Percentiles rank a stretch among this genome's conserved stretches.
Evolutionary conservation across 768 basidiomycete species (phyloP).

Genomic region (Panaeolus cyanescens): DNA sequence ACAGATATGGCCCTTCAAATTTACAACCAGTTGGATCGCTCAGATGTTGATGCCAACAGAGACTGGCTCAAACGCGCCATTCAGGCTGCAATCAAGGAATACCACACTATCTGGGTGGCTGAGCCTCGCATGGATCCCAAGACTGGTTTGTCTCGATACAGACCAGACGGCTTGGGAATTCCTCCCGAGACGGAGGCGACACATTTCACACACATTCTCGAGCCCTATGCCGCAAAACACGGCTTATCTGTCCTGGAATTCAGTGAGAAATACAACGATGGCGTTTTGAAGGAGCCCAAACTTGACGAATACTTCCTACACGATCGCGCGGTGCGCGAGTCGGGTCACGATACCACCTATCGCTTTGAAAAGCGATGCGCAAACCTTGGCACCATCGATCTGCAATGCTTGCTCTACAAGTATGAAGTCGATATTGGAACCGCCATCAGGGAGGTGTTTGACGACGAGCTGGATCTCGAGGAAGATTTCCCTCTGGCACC

Average conservation of each 20-base stretch:
- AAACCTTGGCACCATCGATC: slow-evolving; percentile 93
- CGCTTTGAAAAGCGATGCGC: slow-evolving; percentile 97
- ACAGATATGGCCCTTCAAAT: slow-evolving; percentile 99
- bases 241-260: slow-evolving; percentile 95
- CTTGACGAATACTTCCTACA: slow-evolving; percentile 98
- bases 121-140: slow-evolving; percentile 93
- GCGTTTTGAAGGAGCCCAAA: slow-evolving; percentile 76
- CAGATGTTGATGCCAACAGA: slow-evolving; percentile 77
- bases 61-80: slow-evolving; percentile 95
- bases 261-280: slow-evolving; percentile 93
- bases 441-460: slow-evolving; percentile 93
- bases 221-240: slow-evolving; percentile 91
- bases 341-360: slow-evolving; percentile 95
- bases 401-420: slow-evolving; percentile 96
- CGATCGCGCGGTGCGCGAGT: slow-evolving; percentile 95
- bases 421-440: slow-evolving; percentile 99
- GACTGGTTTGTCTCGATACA: slow-evolving; percentile 92
- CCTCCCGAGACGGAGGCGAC: slow-evolving; percentile 98
- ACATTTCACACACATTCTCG: slow-evolving; percentile 97
- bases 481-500: slow-evolving; percentile 91
- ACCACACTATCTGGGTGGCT: slow-evolving; percentile 96
- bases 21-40: slow-evolving; percentile 92
- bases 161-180: slow-evolving; percentile 92
- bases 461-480: slow-evolving; percentile 87
- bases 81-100: slow-evolving; percentile 97